A percentile compares a stretch with the other conserved stretches of the same genome.
phyloP scores from a whole-genome alignment of 1,284 basidiomycete species.

The Ceratobasidium theobromae region DNA sequence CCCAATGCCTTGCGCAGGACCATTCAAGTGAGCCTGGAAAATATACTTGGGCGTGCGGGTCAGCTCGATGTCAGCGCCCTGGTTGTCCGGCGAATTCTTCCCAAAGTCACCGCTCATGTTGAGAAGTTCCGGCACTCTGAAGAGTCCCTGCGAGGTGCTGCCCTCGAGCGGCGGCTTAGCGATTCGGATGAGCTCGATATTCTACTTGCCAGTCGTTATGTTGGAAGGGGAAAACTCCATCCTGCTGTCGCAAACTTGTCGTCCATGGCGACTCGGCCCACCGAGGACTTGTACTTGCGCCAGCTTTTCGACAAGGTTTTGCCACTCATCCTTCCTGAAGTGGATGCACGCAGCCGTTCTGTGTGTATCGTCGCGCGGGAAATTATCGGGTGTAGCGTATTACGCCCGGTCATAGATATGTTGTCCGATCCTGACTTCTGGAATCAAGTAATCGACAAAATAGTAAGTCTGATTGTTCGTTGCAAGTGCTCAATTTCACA shows the following conservation, averaged over 20 bases:
- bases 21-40: constrained; percentile 66
- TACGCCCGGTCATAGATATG: constrained; percentile 89
- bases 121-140: constrained; percentile 93
- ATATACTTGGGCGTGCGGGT: constrained; percentile 57
- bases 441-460: constrained; percentile 89
- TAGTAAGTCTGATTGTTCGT: constrained; percentile 54
- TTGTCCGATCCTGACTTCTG: constrained; percentile 94
- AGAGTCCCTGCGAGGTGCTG: constrained; percentile 72
- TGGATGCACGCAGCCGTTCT: constrained; percentile 69
- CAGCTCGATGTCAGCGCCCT: constrained; percentile 74
- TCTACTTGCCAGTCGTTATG: constrained; percentile 77
- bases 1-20: constrained; percentile 78
- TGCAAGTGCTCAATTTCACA: constrained; percentile 7
- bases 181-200: constrained; percentile 87
- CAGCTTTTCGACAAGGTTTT: constrained; percentile 69
- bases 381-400: constrained; percentile 76
- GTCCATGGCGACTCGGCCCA: constrained; percentile 83
- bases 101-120: constrained; percentile 84
- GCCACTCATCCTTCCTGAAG: constrained; percentile 70
- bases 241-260: constrained; percentile 82
- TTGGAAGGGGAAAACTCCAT: constrained; percentile 67
- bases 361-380: constrained; percentile 78
- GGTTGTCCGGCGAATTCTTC: constrained; percentile 80
- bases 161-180: constrained; percentile 71
- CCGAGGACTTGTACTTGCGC: constrained; percentile 84